Conservation (phyloP, 2,329 filamentous ascomycete genomes). For the Verticillium isaacii region DNA sequence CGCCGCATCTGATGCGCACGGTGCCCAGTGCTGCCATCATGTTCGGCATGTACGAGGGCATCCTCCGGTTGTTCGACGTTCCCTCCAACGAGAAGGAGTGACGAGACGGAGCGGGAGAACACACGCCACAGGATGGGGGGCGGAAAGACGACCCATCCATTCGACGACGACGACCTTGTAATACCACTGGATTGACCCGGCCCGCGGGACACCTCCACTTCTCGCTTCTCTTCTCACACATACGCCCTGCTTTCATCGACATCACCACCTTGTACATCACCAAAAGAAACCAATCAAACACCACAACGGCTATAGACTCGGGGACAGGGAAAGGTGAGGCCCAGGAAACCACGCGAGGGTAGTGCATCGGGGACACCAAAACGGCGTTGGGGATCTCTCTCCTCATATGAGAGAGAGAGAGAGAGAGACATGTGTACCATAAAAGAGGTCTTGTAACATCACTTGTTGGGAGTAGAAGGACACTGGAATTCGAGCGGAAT, state of each 20-base stretch:
- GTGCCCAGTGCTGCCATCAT: constrained; percentile 93
- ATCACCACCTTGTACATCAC: not conserved
- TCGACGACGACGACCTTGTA: not conserved
- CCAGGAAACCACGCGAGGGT: not conserved
- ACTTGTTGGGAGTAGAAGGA: not conserved
- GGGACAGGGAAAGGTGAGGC: not conserved
- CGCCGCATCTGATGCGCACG: constrained; percentile 84
- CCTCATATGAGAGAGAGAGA: not conserved
- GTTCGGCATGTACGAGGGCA: constrained; percentile 80
- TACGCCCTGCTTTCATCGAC: not conserved
- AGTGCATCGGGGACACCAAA: not conserved
- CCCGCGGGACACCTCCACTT: not conserved
- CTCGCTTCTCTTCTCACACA: not conserved
- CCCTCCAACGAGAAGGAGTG: constrained; percentile 5
- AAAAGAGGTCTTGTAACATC: not conserved
- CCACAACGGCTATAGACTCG: not conserved
- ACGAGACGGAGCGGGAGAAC: not conserved
- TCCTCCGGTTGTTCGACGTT: constrained; percentile 40
- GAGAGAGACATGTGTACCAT: not conserved
- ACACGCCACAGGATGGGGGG: no score
- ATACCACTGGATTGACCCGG: not conserved
- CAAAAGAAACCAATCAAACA: not conserved
- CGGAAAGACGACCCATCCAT: not conserved
- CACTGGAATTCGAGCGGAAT: not conserved
- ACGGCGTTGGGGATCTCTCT: not conserved